Conservation (phyloP, 1,284 basidiomycete species). For the Ustilago loliicola region DNA sequence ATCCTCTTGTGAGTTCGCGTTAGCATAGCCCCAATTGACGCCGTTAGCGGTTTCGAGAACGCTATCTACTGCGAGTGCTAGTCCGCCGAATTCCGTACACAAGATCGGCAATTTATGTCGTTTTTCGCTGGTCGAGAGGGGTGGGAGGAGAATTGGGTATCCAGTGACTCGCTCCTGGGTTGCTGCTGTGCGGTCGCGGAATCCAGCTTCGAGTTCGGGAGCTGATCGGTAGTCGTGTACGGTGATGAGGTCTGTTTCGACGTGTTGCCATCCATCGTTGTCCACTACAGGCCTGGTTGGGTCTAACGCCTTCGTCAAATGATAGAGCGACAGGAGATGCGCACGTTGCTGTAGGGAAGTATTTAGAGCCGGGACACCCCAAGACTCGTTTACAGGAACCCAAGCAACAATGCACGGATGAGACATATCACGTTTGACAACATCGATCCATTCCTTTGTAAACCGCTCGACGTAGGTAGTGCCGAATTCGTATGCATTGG, state of each 20-base stretch:
- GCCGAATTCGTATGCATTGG: constrained; percentile 56
- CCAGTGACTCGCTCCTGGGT: constrained; percentile 23
- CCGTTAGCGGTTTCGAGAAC: constrained; percentile 19
- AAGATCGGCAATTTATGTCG: constrained; percentile 38
- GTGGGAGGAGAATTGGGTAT: constrained; percentile 29
- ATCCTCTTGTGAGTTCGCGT: constrained; percentile 30
- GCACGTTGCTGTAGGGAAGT: constrained; percentile 34
- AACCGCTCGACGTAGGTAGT: constrained; percentile 39
- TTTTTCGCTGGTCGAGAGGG: constrained; percentile 15
- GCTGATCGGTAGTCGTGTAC: constrained; percentile 51
- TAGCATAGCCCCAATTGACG: constrained; percentile 48
- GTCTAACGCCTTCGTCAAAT: constrained; percentile 53
- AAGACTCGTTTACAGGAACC: constrained; percentile 56
- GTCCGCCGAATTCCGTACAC: constrained; percentile 54
- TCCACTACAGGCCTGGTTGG: constrained; percentile 41
- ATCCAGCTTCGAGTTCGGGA: constrained; percentile 17
- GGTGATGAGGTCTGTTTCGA: constrained; percentile 40
- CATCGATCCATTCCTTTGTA: constrained; percentile 54
- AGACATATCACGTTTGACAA: constrained; percentile 43
- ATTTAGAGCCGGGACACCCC: constrained; percentile 45
- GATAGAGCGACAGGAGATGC: constrained; percentile 44
- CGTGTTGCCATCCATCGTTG: constrained; percentile 61
- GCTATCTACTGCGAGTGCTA: constrained; percentile 26
- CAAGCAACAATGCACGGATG: constrained; percentile 59
- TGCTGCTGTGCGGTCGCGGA: constrained; percentile 10